Conservation (phyloP, 768 basidiomycete genomes). For the Podaxis carcinomalis region DNA sequence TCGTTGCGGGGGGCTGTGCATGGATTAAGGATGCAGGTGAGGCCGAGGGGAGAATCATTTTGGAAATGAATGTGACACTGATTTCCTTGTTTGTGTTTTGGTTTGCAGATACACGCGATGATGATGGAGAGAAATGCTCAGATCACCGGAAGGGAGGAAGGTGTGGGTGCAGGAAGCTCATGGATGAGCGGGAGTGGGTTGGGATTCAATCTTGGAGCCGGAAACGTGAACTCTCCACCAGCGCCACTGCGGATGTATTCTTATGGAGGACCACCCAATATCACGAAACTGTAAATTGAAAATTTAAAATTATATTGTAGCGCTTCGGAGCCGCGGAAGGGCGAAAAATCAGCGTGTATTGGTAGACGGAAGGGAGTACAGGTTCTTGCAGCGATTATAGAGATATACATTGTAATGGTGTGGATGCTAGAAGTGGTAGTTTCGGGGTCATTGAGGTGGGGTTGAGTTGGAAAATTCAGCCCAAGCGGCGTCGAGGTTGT, state of each 20-base stretch:
- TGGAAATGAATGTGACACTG: neutral
- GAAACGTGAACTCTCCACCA: neutral
- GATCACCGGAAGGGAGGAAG: constrained; percentile 39
- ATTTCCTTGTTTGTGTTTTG: neutral
- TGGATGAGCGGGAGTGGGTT: constrained; percentile 12
- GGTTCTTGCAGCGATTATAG: neutral
- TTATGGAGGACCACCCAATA: constrained; percentile 12
- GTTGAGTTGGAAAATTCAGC: constrained; percentile 15
- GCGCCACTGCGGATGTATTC: constrained; percentile 13
- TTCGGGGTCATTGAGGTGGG: constrained; percentile 29
- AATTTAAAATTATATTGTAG: neutral
- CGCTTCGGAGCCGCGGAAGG: neutral
- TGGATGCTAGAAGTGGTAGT: neutral
- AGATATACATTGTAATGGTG: neutral
- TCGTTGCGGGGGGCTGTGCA: constrained; percentile 66
- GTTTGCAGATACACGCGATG: constrained; percentile 43
- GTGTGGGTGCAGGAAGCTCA: constrained; percentile 14
- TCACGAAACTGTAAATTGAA: constrained; percentile 15
- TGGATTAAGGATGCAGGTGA: constrained; percentile 75
- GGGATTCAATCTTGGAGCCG: neutral
- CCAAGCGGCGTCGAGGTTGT: constrained; percentile 76
- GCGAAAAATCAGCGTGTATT: neutral
- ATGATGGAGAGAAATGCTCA: constrained; percentile 75
- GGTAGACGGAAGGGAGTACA: neutral
- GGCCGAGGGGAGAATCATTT: neutral